Evolutionary conservation across 441 rosid genomes (phyloP).

Genomic region (Omphalea diandra): DNA sequence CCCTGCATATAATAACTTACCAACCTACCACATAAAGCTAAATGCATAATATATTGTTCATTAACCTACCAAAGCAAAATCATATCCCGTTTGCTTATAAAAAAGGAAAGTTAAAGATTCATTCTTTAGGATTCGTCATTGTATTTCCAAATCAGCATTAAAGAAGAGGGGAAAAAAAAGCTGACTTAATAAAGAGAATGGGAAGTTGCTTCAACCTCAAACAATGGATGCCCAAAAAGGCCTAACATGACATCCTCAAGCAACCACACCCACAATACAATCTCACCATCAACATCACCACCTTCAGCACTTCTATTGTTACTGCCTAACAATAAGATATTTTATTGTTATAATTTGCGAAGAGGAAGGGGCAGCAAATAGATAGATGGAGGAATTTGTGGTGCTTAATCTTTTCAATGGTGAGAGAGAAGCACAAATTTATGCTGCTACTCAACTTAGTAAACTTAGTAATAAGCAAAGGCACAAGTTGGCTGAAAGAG

Average conservation of each 20-base stretch:
- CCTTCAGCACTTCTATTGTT: too few relatives aligned
- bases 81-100: slow-evolving; percentile 40
- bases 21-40: too few relatives aligned
- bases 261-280: slow-evolving; percentile 41
- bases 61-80: slow-evolving; percentile 10
- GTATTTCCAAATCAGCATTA: slow-evolving; percentile 40
- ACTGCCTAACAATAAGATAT: slow-evolving; percentile 9
- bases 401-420: slow-evolving; percentile 52
- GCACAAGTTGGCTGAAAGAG: slow-evolving; percentile 60
- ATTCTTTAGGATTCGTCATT: slow-evolving; percentile 38
- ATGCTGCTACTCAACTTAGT: slow-evolving; percentile 56
- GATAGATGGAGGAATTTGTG: slow-evolving; percentile 68
- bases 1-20: not conserved
- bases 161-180: slow-evolving; percentile 22
- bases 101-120: slow-evolving; percentile 54
- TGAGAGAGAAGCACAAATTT: slow-evolving; percentile 46
- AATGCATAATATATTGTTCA: too few relatives aligned
- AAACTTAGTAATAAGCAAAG: slow-evolving; percentile 55
- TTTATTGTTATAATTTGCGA: not conserved
- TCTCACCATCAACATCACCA: slow-evolving; percentile 22
- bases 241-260: slow-evolving; percentile 47
- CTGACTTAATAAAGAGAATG: slow-evolving; percentile 26
- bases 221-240: slow-evolving; percentile 76
- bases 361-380: not conserved
- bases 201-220: slow-evolving; percentile 62